Conservation (phyloP, 441 rosid genomes). For the Lepidium campestre region DNA sequence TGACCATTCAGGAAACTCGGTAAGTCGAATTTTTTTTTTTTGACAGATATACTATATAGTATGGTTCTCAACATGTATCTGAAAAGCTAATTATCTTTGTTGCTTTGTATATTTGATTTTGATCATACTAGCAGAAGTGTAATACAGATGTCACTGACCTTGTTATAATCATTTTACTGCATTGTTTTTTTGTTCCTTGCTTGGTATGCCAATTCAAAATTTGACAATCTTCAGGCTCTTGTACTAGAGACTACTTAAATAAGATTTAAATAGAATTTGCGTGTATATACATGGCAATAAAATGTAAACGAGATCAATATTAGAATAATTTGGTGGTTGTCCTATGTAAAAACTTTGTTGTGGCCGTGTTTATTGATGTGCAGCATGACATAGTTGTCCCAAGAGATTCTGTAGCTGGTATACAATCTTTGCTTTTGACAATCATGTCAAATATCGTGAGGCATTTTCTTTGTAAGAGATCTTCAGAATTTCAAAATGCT, state of each 20-base stretch:
- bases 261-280: neutral
- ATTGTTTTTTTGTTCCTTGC: slow-evolving; percentile 25
- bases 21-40: slow-evolving; percentile 42
- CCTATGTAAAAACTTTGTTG: neutral
- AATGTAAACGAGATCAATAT: slow-evolving; percentile 2
- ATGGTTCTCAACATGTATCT: slow-evolving; percentile 9
- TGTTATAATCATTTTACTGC: slow-evolving; percentile 8
- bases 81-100: neutral
- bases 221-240: neutral
- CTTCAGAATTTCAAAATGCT: slow-evolving; percentile 36
- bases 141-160: slow-evolving; percentile 1
- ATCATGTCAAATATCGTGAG: slow-evolving; percentile 77
- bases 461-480: slow-evolving; percentile 55
- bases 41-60: slow-evolving; percentile 10
- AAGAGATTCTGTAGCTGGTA: slow-evolving; percentile 42
- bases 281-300: neutral
- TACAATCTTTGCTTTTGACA: slow-evolving; percentile 76
- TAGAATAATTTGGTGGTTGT: neutral
- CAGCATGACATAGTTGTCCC: slow-evolving; percentile 49
- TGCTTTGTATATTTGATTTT: slow-evolving; percentile 4
- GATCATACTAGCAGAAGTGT: slow-evolving; percentile 4
- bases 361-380: slow-evolving; percentile 21
- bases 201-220: slow-evolving; percentile 20
- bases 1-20: slow-evolving; percentile 59
- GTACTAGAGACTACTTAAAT: neutral